Percentiles rank a stretch among this genome's conserved stretches.
These are phyloP conservation scores for Poa pratensis DNA, from an alignment of 176 grass and related monocot species.

Conservation along the genomic window DNA sequence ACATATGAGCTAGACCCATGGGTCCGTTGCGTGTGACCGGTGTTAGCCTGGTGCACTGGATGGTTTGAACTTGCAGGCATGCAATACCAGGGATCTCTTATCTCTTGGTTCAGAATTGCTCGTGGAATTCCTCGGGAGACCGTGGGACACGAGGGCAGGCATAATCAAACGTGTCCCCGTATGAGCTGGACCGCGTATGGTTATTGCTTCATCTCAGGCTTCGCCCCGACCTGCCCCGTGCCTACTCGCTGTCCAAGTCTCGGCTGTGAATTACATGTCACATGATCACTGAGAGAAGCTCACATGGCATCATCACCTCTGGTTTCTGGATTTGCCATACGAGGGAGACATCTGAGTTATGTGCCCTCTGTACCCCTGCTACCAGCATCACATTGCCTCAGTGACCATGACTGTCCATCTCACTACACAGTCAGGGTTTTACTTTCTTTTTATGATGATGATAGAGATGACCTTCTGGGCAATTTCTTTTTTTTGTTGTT, in stretches of 20 bases:
- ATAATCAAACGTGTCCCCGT: too few relatives aligned
- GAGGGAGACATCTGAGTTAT: constrained; percentile 40
- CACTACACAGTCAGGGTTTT: constrained; percentile 4
- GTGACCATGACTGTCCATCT: constrained; percentile 33
- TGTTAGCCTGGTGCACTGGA: constrained; percentile 39
- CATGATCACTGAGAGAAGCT: constrained; percentile 48
- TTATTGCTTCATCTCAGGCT: constrained; percentile 38
- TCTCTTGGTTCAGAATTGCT: constrained; percentile 39
- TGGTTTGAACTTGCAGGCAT: constrained; percentile 34
- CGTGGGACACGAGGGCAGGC: neutral
- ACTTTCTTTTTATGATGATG: neutral
- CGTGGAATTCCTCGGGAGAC: constrained; percentile 23
- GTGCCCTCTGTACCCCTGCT: constrained; percentile 17
- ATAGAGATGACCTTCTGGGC: neutral
- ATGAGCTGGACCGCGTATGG: constrained; percentile 46
- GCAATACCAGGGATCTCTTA: neutral
- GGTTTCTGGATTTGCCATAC: constrained; percentile 35
- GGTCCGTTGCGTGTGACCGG: constrained; percentile 23
- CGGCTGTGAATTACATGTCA: constrained; percentile 41
- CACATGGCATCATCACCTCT: constrained; percentile 48
- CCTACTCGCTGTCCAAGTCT: constrained; percentile 39
- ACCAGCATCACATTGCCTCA: constrained; percentile 28
- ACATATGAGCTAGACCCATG: constrained; percentile 39
- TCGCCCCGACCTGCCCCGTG: neutral
- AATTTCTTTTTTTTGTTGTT: constrained; percentile 31